These are phyloP conservation scores for Lactarius vividus DNA, from an alignment of 768 basidiomycete genomes.

Conservation along the genomic window DNA sequence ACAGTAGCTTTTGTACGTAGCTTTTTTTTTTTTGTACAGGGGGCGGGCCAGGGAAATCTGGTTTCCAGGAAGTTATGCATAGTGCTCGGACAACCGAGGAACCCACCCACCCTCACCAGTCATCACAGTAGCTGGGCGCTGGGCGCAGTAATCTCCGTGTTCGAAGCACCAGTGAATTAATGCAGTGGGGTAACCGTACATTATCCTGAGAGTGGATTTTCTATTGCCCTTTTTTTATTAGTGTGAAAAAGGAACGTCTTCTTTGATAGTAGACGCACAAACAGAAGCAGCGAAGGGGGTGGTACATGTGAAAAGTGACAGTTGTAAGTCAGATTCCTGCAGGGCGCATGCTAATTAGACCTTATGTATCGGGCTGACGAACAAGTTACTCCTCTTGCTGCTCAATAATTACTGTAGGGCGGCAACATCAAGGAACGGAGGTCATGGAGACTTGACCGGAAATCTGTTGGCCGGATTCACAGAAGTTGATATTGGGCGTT, in stretches of 20 bases:
- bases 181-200: neutral
- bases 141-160: neutral
- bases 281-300: neutral
- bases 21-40: no score
- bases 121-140: neutral
- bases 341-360: neutral
- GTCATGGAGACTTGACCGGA: neutral
- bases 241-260: neutral
- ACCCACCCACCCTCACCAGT: neutral
- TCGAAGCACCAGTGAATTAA: neutral
- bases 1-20: neutral
- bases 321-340: neutral
- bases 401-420: neutral
- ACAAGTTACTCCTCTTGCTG: neutral
- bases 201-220: neutral
- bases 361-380: neutral
- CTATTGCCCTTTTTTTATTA: neutral
- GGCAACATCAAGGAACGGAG: constrained; percentile 13
- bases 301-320: neutral
- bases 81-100: neutral
- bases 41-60: neutral
- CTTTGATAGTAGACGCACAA: neutral
- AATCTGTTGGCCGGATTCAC: neutral
- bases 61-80: neutral
- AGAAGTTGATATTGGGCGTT: neutral